Base-by-base conservation (phyloP, 169 alveolate species). In the Theileria annulata region DNA sequence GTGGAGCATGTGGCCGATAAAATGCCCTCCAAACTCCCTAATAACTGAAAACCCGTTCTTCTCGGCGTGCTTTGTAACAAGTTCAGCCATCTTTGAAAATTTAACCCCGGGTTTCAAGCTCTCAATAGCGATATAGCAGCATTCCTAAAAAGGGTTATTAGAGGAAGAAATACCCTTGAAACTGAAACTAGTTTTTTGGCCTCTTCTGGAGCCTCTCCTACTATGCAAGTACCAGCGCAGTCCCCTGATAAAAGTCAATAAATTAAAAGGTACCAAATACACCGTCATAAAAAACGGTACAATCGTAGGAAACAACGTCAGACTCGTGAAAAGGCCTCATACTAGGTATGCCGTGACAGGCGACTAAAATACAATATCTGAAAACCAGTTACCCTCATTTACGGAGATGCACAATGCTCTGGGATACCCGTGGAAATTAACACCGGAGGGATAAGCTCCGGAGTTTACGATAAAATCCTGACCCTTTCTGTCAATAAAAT, bases 281-380 rank as follows among this genome's bases (percentile, higher is more conserved):
- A 15, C 98, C 98, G 68, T 95, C 94, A 59, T 79, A 66, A 77
- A 73, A 96, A 27, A 94, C 91, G 0, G 98, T 94, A 23, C 96
- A 96, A 86, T 96, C 99, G 49, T 93, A 91, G 64, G 96, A 95
- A 15, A 95, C 86, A 49, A 92, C 90, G 72, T 96, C 99, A 0
- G 97, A 97, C 47, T 69, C 73, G 72, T 91, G 77, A 30, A 96
- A 79, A 31, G 95, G 95, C 33, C 97, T 77, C 42, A 79, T 77
- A 82, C 94, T 94, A 28, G 99, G 99, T 42, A 96, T 92, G 51
- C 99, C 99, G 86, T 96, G 99, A 74, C 96, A 91, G 17, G 95
- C 92, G 4, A 94, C 97, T 73, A 63, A 19, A 69, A 21, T 21
- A 28, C 6, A 48, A n/a, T 23, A 71, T 37, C 19, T 2, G 3